These are phyloP conservation scores for Tolypocladium inflatum DNA, from an alignment of 2,329 filamentous ascomycete genomes.

Conservation along the genomic window DNA sequence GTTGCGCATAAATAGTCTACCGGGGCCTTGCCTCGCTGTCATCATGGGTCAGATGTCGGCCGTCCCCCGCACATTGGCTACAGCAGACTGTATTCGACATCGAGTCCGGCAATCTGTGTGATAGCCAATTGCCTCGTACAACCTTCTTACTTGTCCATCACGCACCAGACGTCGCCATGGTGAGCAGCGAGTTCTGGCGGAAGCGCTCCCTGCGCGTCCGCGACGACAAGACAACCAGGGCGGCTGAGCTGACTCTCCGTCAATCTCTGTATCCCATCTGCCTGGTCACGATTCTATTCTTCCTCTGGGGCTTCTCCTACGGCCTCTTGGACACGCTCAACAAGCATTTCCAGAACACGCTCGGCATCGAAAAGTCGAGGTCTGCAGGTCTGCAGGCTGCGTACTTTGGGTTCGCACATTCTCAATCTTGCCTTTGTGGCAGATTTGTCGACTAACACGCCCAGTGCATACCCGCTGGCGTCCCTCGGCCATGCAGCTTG, in stretches of 20 bases:
- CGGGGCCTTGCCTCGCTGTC: neutral
- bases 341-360: slow-evolving; percentile 36
- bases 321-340: slow-evolving; percentile 39
- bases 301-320: slow-evolving; percentile 38
- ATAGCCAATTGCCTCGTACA: neutral
- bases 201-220: slow-evolving; percentile 33
- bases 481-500: slow-evolving; percentile 56
- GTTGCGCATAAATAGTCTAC: neutral
- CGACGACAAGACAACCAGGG: slow-evolving; percentile 29
- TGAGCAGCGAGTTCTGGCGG: slow-evolving; percentile 33
- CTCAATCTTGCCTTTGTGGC: slow-evolving; percentile 8
- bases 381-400: slow-evolving; percentile 39
- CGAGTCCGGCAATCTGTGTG: neutral
- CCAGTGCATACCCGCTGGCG: slow-evolving; percentile 58
- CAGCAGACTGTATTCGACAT: neutral
- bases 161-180: slow-evolving; percentile 17
- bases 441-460: neutral
- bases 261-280: slow-evolving; percentile 58
- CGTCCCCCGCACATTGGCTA: neutral
- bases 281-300: slow-evolving; percentile 40
- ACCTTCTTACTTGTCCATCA: neutral
- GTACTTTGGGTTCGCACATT: slow-evolving; percentile 41
- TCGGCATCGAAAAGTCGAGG: slow-evolving; percentile 33
- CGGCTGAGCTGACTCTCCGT: slow-evolving; percentile 50
- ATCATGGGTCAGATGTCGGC: neutral